phyloP scores from a whole-genome alignment of 2,329 filamentous ascomycete genomes.

The Diaporthe citri region DNA sequence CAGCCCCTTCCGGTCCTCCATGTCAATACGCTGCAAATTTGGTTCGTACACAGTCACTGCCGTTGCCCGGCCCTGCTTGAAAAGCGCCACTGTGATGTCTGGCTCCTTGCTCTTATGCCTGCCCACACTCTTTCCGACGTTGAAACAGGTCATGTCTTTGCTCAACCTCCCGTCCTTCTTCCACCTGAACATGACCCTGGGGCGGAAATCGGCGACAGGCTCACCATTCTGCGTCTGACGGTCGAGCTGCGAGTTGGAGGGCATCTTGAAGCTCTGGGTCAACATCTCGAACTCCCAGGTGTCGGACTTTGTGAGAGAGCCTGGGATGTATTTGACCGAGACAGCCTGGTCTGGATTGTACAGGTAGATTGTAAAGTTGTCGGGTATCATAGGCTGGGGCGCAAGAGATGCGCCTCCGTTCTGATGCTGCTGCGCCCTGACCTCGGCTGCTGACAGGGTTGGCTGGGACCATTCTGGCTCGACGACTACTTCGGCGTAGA shows the following conservation, averaged over 20 bases:
- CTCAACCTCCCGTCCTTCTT: slow-evolving; percentile 87
- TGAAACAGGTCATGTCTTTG: slow-evolving; percentile 89
- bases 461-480: slow-evolving; percentile 89
- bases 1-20: slow-evolving; percentile 93
- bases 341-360: slow-evolving; percentile 95
- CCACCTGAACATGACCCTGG: slow-evolving; percentile 89
- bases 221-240: slow-evolving; percentile 69
- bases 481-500: slow-evolving; percentile 89
- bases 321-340: slow-evolving; percentile 75
- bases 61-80: slow-evolving; percentile 75
- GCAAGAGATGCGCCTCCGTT: slow-evolving; percentile 60
- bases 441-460: slow-evolving; percentile 82
- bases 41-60: slow-evolving; percentile 89
- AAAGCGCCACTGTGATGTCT: slow-evolving; percentile 94
- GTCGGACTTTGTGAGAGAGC: slow-evolving; percentile 83
- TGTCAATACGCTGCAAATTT: slow-evolving; percentile 88
- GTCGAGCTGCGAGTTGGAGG: slow-evolving; percentile 84
- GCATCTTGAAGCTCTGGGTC: slow-evolving; percentile 83
- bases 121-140: slow-evolving; percentile 81
- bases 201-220: slow-evolving; percentile 63
- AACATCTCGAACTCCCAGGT: slow-evolving; percentile 96
- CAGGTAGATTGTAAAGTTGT: slow-evolving; percentile 84
- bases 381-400: slow-evolving; percentile 79
- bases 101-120: slow-evolving; percentile 89
- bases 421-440: slow-evolving; percentile 68